These are phyloP conservation scores for Ceratocystis huliohia DNA, from an alignment of 2,329 filamentous ascomycete genomes.

Conservation along the genomic window DNA sequence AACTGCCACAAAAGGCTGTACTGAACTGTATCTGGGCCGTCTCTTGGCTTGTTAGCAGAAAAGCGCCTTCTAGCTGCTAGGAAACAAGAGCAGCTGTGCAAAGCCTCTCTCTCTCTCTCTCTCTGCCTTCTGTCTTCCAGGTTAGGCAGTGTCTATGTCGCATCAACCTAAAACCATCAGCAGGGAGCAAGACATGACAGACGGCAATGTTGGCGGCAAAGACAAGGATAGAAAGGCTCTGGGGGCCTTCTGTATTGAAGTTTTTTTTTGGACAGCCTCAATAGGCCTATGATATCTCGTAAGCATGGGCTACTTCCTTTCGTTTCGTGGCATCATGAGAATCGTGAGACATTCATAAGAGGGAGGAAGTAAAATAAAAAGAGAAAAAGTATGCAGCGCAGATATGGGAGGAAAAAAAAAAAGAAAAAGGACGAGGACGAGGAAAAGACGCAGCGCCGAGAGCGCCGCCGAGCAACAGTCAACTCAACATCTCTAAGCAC, in stretches of 20 bases:
- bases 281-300: background rate
- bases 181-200: background rate
- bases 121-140: background rate
- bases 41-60: rapidly evolving
- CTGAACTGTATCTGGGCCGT: background rate
- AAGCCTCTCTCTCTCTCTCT: background rate
- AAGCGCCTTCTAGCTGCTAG: background rate
- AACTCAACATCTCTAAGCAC: conserved; percentile 15
- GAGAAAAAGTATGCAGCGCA: background rate
- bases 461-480: background rate
- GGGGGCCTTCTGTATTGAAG: background rate
- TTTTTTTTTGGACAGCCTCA: background rate
- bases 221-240: background rate
- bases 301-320: background rate
- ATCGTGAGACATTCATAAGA: background rate
- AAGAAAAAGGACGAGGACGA: conserved; percentile 1
- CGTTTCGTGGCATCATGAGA: background rate
- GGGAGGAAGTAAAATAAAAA: background rate
- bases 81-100: background rate
- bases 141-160: background rate
- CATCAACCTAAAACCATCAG: background rate
- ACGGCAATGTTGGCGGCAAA: background rate
- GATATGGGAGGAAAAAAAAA: background rate
- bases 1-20: rapidly evolving
- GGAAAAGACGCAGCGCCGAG: background rate